These are phyloP conservation scores for Picochlorum sp. DNA, from an alignment of 139 green algal species.

Conservation along the genomic window DNA sequence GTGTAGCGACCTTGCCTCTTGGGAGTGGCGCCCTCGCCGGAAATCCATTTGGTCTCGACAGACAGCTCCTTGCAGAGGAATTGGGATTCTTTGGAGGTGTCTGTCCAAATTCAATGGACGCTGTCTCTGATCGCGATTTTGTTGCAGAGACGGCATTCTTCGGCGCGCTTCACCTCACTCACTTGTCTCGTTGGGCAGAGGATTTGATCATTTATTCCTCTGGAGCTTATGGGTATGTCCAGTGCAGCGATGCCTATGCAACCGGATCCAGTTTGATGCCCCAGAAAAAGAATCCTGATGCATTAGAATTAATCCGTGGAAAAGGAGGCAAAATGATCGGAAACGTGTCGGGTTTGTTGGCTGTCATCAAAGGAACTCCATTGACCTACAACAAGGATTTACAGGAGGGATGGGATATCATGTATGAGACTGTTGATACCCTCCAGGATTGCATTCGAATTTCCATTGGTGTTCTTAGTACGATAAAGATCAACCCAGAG, in stretches of 20 bases:
- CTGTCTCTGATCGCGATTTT: slow-evolving; percentile 91
- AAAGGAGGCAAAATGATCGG: slow-evolving; percentile 66
- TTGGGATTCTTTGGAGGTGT: slow-evolving; percentile 66
- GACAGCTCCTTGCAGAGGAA: slow-evolving; percentile 55
- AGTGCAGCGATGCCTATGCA: slow-evolving; percentile 88
- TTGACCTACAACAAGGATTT: slow-evolving; percentile 99
- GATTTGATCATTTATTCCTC: slow-evolving; percentile 96
- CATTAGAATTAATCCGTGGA: slow-evolving; percentile 90
- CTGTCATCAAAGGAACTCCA: slow-evolving; percentile 87
- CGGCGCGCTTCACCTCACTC: slow-evolving; percentile 63
- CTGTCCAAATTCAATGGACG: slow-evolving; percentile 95
- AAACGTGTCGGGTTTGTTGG: slow-evolving; percentile 79
- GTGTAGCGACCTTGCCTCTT: slow-evolving; percentile 83
- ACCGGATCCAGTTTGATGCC: slow-evolving; percentile 95
- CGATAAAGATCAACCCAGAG: slow-evolving; percentile 79
- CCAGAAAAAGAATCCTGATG: slow-evolving; percentile 99
- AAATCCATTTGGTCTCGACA: slow-evolving; percentile 92
- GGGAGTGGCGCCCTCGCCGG: slow-evolving; percentile 85
- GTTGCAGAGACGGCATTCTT: slow-evolving; percentile 87
- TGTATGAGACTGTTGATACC: slow-evolving; percentile 95
- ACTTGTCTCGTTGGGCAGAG: slow-evolving; percentile 86
- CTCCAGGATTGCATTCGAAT: slow-evolving; percentile 83
- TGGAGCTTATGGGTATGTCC: slow-evolving; percentile 79
- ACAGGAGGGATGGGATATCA: slow-evolving; percentile 67
- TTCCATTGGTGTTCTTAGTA: slow-evolving; percentile 82